These are phyloP conservation scores for Penicillium paradoxum DNA, from an alignment of 495 filamentous ascomycete genomes.

Conservation along the genomic window DNA sequence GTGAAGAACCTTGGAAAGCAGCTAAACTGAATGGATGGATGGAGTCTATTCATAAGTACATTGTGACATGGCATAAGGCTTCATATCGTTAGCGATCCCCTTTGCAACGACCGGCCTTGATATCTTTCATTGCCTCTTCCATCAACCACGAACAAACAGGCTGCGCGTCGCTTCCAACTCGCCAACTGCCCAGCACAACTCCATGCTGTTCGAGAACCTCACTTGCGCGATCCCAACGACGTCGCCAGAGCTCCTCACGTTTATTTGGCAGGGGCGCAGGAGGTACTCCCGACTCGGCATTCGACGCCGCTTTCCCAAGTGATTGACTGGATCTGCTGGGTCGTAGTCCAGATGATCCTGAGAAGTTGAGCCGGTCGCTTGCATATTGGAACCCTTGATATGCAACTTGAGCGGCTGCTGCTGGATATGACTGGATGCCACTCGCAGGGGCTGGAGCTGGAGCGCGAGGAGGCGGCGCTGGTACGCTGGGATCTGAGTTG, in stretches of 20 bases:
- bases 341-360: slow-evolving; percentile 17
- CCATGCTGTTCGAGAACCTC: slow-evolving; percentile 61
- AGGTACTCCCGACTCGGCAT: slow-evolving; percentile 19
- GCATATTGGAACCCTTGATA: slow-evolving; percentile 33
- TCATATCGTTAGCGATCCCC: background rate
- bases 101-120: background rate
- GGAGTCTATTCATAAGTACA: background rate
- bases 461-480: slow-evolving; percentile 9
- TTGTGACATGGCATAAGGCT: background rate
- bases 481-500: slow-evolving; percentile 8
- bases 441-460: slow-evolving; percentile 6
- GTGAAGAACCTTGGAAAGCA: too few species aligned
- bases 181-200: slow-evolving; percentile 78
- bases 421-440: slow-evolving; percentile 25
- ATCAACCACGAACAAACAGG: slow-evolving; percentile 51
- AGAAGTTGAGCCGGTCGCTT: slow-evolving; percentile 28
- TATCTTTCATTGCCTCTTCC: slow-evolving; percentile 36
- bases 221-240: slow-evolving; percentile 71
- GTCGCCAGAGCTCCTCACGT: slow-evolving; percentile 77
- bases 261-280: slow-evolving; percentile 52
- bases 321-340: slow-evolving; percentile 29
- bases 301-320: slow-evolving; percentile 10
- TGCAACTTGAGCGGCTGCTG: slow-evolving; percentile 28
- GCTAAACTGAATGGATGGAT: background rate
- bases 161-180: slow-evolving; percentile 73